Evolutionary conservation across 1,284 basidiomycete genomes (phyloP).

Genomic region (Pterula multifida): DNA sequence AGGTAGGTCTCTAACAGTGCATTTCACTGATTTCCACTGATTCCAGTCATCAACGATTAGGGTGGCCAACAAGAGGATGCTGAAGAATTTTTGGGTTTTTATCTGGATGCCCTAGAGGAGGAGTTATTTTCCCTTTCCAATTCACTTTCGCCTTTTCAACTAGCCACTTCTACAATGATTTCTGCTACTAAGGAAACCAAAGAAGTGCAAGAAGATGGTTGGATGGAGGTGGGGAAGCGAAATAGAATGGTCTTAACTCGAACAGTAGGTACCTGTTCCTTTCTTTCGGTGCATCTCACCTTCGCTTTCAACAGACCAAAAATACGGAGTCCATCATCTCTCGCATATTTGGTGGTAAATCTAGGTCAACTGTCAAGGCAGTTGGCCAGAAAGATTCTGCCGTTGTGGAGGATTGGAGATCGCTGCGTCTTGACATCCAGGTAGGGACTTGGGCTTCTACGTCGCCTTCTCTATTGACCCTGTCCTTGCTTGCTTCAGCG

Average conservation of each 20-base stretch:
- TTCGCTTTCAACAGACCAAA: constrained; percentile 42
- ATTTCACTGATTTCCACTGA: constrained; percentile 1
- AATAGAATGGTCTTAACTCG: constrained; percentile 80
- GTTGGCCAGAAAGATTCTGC: constrained; percentile 82
- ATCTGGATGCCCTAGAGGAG: constrained; percentile 91
- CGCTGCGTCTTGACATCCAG: constrained; percentile 83
- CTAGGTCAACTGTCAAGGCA: constrained; percentile 76
- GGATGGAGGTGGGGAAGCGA: constrained; percentile 90
- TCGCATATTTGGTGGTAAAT: constrained; percentile 87
- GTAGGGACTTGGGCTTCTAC: constrained; percentile 22
- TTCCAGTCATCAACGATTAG: constrained; percentile 21
- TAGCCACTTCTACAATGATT: constrained; percentile 8
- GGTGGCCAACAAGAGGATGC: constrained; percentile 96
- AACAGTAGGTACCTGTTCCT: constrained; percentile 37
- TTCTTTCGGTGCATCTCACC: constrained; percentile 1
- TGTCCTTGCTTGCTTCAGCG: constrained; percentile 28
- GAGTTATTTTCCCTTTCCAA: constrained; percentile 67
- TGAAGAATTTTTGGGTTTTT: constrained; percentile 98
- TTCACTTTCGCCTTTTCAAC: constrained; percentile 24
- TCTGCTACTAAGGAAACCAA: constrained; percentile 24
- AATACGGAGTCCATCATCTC: constrained; percentile 82
- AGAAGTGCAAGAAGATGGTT: constrained; percentile 46
- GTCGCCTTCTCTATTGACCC: constrained; percentile 4
- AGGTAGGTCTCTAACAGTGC: constrained; percentile 33
- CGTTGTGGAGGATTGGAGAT: constrained; percentile 88